A percentile compares a stretch with the other conserved stretches of the same genome.
Evolutionary conservation across 169 alveolate species (phyloP).

Genomic region (Perkinsus olseni): DNA sequence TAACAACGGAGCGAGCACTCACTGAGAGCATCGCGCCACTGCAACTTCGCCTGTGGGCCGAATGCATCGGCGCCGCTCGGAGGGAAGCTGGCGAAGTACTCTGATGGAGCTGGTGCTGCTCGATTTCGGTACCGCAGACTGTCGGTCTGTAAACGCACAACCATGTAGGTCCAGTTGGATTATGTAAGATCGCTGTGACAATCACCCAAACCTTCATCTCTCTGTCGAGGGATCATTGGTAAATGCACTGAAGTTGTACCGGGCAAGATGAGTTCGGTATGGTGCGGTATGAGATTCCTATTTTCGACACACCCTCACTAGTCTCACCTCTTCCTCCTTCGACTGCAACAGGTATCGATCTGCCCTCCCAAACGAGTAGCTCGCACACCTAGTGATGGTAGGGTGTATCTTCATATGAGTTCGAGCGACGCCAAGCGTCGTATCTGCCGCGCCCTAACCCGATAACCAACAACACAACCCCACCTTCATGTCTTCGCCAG

Average conservation of each 20-base stretch:
- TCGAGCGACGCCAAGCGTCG: not conserved
- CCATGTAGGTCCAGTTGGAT: too few relatives aligned
- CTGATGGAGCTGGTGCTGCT: not conserved
- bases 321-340: not conserved
- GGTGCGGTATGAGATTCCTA: too few relatives aligned
- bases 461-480: too few relatives aligned
- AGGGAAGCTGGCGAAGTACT: not conserved
- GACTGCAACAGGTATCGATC: not conserved
- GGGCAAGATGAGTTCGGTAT: too few relatives aligned
- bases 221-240: too few relatives aligned
- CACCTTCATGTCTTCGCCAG: not conserved
- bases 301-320: not conserved
- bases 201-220: too few relatives aligned
- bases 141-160: not conserved
- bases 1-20: too few relatives aligned
- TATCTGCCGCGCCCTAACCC: too few relatives aligned
- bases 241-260: too few relatives aligned
- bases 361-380: not conserved
- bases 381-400: not conserved
- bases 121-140: not conserved
- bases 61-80: not conserved
- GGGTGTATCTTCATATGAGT: not conserved
- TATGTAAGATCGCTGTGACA: too few relatives aligned
- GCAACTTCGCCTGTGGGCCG: not conserved
- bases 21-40: not conserved